These are phyloP conservation scores for Boletus insuetus DNA, from an alignment of 768 basidiomycete species.

Conservation along the genomic window DNA sequence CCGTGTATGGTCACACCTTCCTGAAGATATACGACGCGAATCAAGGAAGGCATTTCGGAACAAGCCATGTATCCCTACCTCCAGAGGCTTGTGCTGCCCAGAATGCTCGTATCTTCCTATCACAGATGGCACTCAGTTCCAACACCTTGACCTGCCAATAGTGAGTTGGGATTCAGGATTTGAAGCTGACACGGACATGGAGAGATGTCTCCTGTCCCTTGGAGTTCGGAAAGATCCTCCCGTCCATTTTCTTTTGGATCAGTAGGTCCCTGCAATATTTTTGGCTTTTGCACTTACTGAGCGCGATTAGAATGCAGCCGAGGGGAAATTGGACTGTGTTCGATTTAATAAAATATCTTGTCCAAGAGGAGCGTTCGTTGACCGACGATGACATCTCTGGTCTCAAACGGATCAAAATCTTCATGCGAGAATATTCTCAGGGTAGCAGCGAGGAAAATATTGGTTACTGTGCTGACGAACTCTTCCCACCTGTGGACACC, in stretches of 20 bases:
- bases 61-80: slow-evolving; percentile 44
- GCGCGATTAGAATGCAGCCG: background rate
- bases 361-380: background rate
- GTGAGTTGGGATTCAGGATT: slow-evolving; percentile 25
- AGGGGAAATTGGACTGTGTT: background rate
- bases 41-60: slow-evolving; percentile 36
- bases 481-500: slow-evolving; percentile 78
- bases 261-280: background rate
- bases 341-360: background rate
- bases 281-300: background rate
- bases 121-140: slow-evolving; percentile 48
- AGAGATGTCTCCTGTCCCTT: background rate
- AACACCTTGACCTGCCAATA: background rate
- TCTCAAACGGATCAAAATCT: background rate
- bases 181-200: slow-evolving; percentile 27
- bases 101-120: slow-evolving; percentile 74
- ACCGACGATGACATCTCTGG: background rate
- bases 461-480: slow-evolving; percentile 61
- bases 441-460: slow-evolving; percentile 29
- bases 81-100: slow-evolving; percentile 63
- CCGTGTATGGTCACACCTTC: slow-evolving; percentile 67
- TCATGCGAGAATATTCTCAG: slow-evolving; percentile 10
- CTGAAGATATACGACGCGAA: slow-evolving; percentile 29
- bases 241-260: background rate
- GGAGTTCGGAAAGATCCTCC: background rate